Percentiles rank a stretch among this genome's conserved stretches.
Evolutionary conservation across 2,329 filamentous ascomycete genomes (phyloP).

Genomic region (Ceratocystis alfenasii): DNA sequence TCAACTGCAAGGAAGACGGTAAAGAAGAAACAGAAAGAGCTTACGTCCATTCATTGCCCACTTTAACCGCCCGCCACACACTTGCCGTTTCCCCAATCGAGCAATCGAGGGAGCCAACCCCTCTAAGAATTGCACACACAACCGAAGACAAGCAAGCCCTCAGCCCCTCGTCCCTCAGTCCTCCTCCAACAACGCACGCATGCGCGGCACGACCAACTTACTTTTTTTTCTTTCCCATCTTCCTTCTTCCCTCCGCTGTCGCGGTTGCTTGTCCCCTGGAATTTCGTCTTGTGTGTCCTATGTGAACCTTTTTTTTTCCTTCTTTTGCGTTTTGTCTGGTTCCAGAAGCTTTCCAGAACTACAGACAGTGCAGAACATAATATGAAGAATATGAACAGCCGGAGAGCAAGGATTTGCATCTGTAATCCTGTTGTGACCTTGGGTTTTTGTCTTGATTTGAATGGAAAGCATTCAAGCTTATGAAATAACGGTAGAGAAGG

Average conservation of each 20-base stretch:
- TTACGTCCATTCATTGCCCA: background rate
- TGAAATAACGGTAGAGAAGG: background rate
- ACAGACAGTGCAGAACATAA: background rate
- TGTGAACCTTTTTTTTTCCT: background rate
- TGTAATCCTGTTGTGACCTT: background rate
- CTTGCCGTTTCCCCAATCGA: background rate
- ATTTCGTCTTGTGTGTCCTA: background rate
- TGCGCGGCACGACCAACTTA: background rate
- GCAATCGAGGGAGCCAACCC: background rate
- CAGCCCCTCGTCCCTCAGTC: background rate
- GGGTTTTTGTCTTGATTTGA: background rate
- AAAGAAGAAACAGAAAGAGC: constrained; percentile 1
- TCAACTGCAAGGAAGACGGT: constrained; percentile 6
- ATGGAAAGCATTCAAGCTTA: too few species aligned
- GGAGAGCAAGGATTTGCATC: background rate
- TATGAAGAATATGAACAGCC: background rate
- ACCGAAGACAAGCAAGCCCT: background rate
- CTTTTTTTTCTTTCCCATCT: background rate
- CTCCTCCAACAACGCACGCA: background rate
- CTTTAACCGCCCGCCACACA: background rate
- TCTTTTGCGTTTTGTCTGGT: constrained; percentile 2
- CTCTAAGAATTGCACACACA: background rate
- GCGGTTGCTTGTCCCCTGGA: background rate
- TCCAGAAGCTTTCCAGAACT: constrained; percentile 18
- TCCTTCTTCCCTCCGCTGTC: background rate